These are phyloP conservation scores for Phytophthora ohioensis DNA, from an alignment of 352 stramenopile genomes.

Conservation along the genomic window DNA sequence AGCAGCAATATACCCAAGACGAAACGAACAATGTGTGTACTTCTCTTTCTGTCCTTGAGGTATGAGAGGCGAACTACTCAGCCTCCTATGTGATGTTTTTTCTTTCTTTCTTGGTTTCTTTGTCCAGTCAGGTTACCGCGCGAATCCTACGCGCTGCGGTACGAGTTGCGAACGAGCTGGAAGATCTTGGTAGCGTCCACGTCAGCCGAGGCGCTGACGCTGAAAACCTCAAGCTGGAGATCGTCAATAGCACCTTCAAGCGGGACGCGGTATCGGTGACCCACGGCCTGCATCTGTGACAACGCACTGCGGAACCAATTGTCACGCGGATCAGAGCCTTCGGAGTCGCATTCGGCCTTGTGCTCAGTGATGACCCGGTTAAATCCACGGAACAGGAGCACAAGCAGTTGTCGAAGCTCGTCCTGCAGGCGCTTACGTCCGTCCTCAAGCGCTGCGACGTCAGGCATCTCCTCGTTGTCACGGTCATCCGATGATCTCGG, in stretches of 20 bases:
- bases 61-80: conserved; percentile 1
- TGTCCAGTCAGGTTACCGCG: conserved; percentile 8
- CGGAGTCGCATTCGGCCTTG: conserved; percentile 77
- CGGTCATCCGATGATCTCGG: conserved; percentile 39
- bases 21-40: conserved; percentile 35
- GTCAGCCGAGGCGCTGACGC: conserved; percentile 52
- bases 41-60: conserved; percentile 20
- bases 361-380: conserved; percentile 79
- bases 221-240: conserved; percentile 67
- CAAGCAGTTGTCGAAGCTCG: conserved; percentile 61
- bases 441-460: conserved; percentile 55
- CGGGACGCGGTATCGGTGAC: conserved; percentile 60
- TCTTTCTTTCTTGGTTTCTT: conserved; percentile 18
- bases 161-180: conserved; percentile 73
- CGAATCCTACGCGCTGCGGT: conserved; percentile 53
- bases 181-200: conserved; percentile 82
- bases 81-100: conserved; percentile 11
- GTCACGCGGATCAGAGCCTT: conserved; percentile 77
- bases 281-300: conserved; percentile 76
- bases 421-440: conserved; percentile 49
- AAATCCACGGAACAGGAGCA: conserved; percentile 73
- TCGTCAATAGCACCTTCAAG: conserved; percentile 64
- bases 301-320: conserved; percentile 86
- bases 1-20: conserved; percentile 17
- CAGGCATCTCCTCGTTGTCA: conserved; percentile 63